phyloP scores from a whole-genome alignment of 2,329 filamentous ascomycete genomes.

The Fusarium pseudograminearum region DNA sequence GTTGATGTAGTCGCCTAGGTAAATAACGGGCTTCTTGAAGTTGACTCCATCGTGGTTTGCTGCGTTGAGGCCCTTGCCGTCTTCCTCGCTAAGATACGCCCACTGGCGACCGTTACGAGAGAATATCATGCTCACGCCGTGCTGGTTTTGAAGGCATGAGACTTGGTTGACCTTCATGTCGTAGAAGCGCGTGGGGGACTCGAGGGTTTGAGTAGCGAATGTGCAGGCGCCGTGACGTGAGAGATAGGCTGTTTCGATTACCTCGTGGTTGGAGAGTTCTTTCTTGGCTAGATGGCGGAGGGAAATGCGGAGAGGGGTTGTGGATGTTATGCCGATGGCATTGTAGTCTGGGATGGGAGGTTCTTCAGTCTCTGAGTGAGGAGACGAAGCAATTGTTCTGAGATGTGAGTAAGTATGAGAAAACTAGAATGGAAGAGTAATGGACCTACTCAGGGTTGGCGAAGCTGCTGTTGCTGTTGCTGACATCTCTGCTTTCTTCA shows the following conservation, averaged over 20 bases:
- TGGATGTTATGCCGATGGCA: slow-evolving; percentile 45
- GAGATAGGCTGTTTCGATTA: slow-evolving; percentile 42
- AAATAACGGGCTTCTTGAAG: slow-evolving; percentile 43
- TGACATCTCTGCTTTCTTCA: slow-evolving; percentile 10
- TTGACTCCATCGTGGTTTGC: slow-evolving; percentile 38
- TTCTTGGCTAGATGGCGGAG: slow-evolving; percentile 47
- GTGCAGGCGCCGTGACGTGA: slow-evolving; percentile 30
- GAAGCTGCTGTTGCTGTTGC: slow-evolving; percentile 21
- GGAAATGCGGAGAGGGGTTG: slow-evolving; percentile 41
- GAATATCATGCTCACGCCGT: slow-evolving; percentile 45
- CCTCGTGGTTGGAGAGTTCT: slow-evolving; percentile 44
- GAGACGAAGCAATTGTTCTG: slow-evolving; percentile 42
- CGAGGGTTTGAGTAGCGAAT: slow-evolving; percentile 45
- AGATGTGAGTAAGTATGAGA: background rate
- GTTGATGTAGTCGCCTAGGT: slow-evolving; percentile 44
- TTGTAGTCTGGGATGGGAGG: slow-evolving; percentile 45
- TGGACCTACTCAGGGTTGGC: slow-evolving; percentile 25
- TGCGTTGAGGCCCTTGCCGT: slow-evolving; percentile 37
- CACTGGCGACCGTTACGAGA: slow-evolving; percentile 38
- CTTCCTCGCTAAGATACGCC: slow-evolving; percentile 47
- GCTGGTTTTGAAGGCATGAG: slow-evolving; percentile 37
- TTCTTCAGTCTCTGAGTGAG: slow-evolving; percentile 41
- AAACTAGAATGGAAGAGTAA: fast-evolving
- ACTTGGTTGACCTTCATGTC: slow-evolving; percentile 41
- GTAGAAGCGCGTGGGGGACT: slow-evolving; percentile 45